Percentiles rank a stretch among this genome's conserved stretches.
phyloP scores from a whole-genome alignment of 176 grass and related monocot species.

The Pontederia crassipes region DNA sequence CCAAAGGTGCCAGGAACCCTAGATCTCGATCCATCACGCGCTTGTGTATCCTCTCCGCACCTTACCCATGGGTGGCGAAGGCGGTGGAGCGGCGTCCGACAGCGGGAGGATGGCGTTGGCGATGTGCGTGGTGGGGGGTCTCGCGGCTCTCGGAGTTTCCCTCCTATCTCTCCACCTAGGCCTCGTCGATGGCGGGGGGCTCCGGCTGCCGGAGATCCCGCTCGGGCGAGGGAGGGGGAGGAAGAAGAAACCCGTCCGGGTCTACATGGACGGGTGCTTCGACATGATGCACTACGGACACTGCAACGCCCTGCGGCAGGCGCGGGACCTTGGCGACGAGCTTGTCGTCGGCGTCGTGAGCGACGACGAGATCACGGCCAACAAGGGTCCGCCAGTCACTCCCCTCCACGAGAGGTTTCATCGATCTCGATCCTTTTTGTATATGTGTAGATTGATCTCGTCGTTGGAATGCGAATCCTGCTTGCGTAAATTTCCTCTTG shows the following conservation, averaged over 20 bases:
- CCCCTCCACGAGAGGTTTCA: slow-evolving; percentile 56
- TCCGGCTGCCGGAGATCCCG: slow-evolving; percentile 11
- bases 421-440: too few relatives aligned
- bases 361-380: slow-evolving; percentile 67
- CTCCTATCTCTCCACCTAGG: slow-evolving; percentile 30
- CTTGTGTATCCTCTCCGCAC: too few relatives aligned
- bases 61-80: too few relatives aligned
- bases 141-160: slow-evolving; percentile 1
- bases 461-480: too few relatives aligned
- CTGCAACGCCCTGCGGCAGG: slow-evolving; percentile 78
- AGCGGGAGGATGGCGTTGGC: too few relatives aligned
- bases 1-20: too few relatives aligned
- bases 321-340: slow-evolving; percentile 60
- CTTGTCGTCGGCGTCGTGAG: slow-evolving; percentile 66
- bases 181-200: neutral
- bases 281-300: slow-evolving; percentile 99
- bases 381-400: slow-evolving; percentile 73
- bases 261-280: slow-evolving; percentile 95
- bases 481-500: too few relatives aligned
- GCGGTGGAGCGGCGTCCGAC: too few relatives aligned
- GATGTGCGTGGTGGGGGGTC: too few relatives aligned
- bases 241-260: slow-evolving; percentile 40
- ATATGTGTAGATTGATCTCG: too few relatives aligned
- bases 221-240: neutral
- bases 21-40: too few relatives aligned